Evolutionary conservation across 139 green algal species (phyloP), one percentile per base, ranked within the genome.

Genomic region (Edaphochlamys debaryana): DNA sequence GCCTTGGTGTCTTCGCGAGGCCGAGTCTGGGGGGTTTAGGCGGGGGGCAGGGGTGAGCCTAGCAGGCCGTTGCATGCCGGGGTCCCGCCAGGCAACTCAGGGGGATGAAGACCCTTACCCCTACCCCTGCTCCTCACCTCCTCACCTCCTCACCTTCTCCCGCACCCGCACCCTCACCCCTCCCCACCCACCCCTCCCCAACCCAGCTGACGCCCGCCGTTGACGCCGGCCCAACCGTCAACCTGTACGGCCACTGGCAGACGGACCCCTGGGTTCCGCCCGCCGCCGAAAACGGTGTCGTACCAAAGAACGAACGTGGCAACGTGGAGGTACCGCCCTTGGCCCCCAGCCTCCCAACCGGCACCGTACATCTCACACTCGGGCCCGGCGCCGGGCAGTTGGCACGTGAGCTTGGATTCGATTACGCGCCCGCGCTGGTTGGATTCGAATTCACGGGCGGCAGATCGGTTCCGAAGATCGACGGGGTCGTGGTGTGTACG

Each of bases 221-320:
- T 34, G 68, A 19, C 34, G 41, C 22, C 19, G 50, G 6, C 50
- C 79, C 56, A 48, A 79, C 63, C n/a, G 42, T 68, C 41, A 80
- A 86, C 58, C 84, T 97, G 83, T 98, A 97, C 74, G 95, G 94
- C 48, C n/a, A 81, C 29, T 98, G 95, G 95, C 95, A 98, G 91
- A 97, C 94, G 4, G 66, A 87, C 30, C 62, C 62, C 8, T 95
- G 88, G 90, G 56, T 48, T 42, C 79, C 90, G 15, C 88, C 91
- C 9, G 48, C 70, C 3, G 95, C 94, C 23, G 54, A 60, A 48
- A 87, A 88, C 60, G 95, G 95, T 66, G 22, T 87, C 30, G 95
- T 98, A 70, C 95, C 95, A 27, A 92, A 90, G 32, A 98, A 97
- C 81, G 92, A 94, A 29, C 90, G 90, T 0, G 94, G 94, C 72